These are phyloP conservation scores for Lachnellula hyalina DNA, from an alignment of 2,329 filamentous ascomycete species.

Conservation along the genomic window DNA sequence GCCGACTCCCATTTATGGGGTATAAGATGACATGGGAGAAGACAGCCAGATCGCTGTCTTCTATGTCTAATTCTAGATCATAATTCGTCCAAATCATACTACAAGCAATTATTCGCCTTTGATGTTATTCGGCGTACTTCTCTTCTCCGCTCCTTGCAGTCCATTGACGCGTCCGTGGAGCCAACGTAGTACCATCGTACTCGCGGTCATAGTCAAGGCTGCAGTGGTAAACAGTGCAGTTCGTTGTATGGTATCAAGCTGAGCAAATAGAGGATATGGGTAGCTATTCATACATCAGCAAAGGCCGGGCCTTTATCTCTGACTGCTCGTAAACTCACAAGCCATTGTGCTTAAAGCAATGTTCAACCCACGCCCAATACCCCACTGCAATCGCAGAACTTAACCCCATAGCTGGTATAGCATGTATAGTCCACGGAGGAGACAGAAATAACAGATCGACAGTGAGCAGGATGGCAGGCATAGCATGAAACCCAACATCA, in stretches of 20 bases:
- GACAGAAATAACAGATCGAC: conserved; percentile 64
- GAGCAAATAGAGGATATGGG: conserved; percentile 77
- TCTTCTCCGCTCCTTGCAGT: conserved; percentile 35
- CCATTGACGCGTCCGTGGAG: conserved; percentile 65
- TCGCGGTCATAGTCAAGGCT: conserved; percentile 65
- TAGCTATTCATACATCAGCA: conserved; percentile 49
- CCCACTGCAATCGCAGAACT: conserved; percentile 55
- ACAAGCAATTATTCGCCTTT: conserved; percentile 21
- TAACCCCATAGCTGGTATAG: conserved; percentile 52
- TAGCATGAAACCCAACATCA: conserved; percentile 61
- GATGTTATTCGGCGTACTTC: conserved; percentile 20
- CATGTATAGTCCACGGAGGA: conserved; percentile 65
- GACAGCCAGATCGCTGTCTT: no score
- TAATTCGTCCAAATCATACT: not conserved
- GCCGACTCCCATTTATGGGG: no score
- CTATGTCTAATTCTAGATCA: not conserved
- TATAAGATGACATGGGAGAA: no score
- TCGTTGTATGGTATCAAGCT: conserved; percentile 61
- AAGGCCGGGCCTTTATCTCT: not conserved
- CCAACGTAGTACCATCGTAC: conserved; percentile 64
- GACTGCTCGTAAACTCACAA: conserved; percentile 39
- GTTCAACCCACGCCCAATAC: conserved; percentile 76
- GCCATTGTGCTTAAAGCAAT: conserved; percentile 63
- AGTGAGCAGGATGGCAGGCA: conserved; percentile 59
- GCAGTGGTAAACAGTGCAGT: conserved; percentile 63